These are phyloP conservation scores for Eucalyptus sideroxylon DNA, from an alignment of 345 rosid genomes.

Conservation along the genomic window DNA sequence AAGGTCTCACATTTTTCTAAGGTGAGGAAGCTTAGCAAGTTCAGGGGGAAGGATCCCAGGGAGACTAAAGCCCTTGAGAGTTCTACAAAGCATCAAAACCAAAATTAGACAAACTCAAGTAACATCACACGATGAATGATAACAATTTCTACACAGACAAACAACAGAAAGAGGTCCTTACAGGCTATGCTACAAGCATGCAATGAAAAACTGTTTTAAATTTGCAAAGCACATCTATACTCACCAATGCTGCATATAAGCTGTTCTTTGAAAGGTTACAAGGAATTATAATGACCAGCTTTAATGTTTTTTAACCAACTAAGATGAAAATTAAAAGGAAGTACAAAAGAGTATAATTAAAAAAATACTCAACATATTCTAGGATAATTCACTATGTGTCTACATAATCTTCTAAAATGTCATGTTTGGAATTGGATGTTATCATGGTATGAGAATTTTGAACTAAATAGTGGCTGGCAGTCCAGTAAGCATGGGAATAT, in stretches of 20 bases:
- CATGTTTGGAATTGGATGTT: not conserved
- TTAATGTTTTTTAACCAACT: not conserved
- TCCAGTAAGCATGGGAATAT: not conserved
- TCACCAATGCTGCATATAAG: not conserved
- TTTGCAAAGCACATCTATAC: not conserved
- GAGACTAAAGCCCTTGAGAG: constrained; percentile 39
- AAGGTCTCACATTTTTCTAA: constrained; percentile 37
- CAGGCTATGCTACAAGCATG: not conserved
- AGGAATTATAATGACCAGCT: not conserved
- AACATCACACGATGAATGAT: not conserved
- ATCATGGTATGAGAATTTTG: not conserved
- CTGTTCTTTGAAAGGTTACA: not conserved
- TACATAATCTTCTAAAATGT: not conserved
- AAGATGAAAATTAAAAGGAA: not conserved
- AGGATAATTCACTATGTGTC: not conserved
- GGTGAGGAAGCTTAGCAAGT: constrained; percentile 41
- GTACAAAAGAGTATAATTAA: not conserved
- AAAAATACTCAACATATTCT: not conserved
- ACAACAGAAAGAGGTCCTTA: not conserved
- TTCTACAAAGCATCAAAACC: constrained; percentile 6
- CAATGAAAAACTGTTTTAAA: not conserved
- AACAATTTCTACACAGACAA: not conserved
- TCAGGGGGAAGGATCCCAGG: constrained; percentile 64
- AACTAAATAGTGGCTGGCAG: not conserved
- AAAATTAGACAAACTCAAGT: not conserved